phyloP scores from a whole-genome alignment of 1,284 basidiomycete genomes.

The Boletellus deceptivus region DNA sequence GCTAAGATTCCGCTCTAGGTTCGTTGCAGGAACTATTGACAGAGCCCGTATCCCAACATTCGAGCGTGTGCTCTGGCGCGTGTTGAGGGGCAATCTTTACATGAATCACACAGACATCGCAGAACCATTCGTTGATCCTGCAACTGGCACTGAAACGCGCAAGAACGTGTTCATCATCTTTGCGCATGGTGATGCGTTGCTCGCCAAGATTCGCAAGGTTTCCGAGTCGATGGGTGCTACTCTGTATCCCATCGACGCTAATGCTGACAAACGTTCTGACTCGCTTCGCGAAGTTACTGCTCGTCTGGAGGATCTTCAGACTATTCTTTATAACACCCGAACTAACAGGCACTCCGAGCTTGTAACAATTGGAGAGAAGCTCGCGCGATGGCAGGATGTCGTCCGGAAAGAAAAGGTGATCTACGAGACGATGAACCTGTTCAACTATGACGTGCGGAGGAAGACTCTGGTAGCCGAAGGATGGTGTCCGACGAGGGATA shows the following conservation, averaged over 20 bases:
- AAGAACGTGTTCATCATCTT: conserved; percentile 99
- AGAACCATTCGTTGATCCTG: conserved; percentile 88
- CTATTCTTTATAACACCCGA: conserved; percentile 89
- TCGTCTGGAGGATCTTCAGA: conserved; percentile 91
- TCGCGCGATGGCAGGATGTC: conserved; percentile 92
- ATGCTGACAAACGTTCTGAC: conserved; percentile 88
- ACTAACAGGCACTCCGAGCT: conserved; percentile 84
- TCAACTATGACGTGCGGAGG: conserved; percentile 90
- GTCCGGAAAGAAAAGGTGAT: conserved; percentile 95
- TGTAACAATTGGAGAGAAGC: conserved; percentile 80
- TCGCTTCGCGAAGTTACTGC: conserved; percentile 86
- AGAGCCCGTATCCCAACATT: conserved; percentile 90
- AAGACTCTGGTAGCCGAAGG: conserved; percentile 98
- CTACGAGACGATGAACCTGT: conserved; percentile 91
- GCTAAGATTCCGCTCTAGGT: conserved; percentile 45
- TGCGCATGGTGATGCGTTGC: conserved; percentile 90
- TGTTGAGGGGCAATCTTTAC: conserved; percentile 96
- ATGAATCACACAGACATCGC: conserved; percentile 99
- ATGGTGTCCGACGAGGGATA: conserved; percentile 94
- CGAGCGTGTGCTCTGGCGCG: conserved; percentile 97
- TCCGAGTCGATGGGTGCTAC: conserved; percentile 98
- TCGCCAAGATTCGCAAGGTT: conserved; percentile 97
- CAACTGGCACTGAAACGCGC: conserved; percentile 77
- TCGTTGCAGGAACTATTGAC: conserved; percentile 96
- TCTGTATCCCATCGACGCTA: conserved; percentile 93